Evolutionary conservation across 2,329 filamentous ascomycete genomes (phyloP).

Genomic region (Rhexocercosporidium sp.): DNA sequence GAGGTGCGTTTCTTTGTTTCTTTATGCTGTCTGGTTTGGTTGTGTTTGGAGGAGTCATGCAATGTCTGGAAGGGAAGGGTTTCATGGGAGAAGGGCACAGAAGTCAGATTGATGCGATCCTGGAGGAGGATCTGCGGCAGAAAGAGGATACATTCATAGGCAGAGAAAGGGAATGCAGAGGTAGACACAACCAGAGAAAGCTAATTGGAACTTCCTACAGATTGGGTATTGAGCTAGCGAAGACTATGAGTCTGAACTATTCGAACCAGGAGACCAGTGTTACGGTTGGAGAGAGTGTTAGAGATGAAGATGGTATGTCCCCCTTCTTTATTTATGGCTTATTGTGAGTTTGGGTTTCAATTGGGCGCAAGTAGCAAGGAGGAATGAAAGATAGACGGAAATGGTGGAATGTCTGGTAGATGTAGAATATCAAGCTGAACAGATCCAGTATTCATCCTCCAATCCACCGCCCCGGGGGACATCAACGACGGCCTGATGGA

Average conservation of each 20-base stretch:
- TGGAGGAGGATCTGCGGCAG: neutral
- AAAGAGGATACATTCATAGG: neutral
- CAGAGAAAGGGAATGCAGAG: neutral
- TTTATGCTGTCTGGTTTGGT: neutral
- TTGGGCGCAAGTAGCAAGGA: no score
- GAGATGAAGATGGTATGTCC: conserved; percentile 83
- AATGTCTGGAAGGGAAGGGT: neutral
- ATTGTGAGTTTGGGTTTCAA: neutral
- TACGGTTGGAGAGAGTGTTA: conserved; percentile 92
- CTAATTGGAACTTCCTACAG: neutral
- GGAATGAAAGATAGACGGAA: no score
- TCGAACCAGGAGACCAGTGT: conserved; percentile 89
- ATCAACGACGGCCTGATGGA: conserved; percentile 99
- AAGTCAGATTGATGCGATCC: no score
- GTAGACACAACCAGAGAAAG: neutral
- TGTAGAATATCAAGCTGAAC: conserved; percentile 8
- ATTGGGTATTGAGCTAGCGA: neutral
- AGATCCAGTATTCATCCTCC: conserved; percentile 82
- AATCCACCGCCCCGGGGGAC: conserved; percentile 92
- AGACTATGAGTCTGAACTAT: conserved; percentile 69
- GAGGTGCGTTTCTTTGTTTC: conserved; percentile 20
- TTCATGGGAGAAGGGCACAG: neutral
- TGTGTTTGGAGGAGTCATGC: neutral
- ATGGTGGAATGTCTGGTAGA: neutral
- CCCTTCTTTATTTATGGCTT: neutral